Conservation (phyloP, 352 stramenopile species). For the Phytophthora nicotianae region DNA sequence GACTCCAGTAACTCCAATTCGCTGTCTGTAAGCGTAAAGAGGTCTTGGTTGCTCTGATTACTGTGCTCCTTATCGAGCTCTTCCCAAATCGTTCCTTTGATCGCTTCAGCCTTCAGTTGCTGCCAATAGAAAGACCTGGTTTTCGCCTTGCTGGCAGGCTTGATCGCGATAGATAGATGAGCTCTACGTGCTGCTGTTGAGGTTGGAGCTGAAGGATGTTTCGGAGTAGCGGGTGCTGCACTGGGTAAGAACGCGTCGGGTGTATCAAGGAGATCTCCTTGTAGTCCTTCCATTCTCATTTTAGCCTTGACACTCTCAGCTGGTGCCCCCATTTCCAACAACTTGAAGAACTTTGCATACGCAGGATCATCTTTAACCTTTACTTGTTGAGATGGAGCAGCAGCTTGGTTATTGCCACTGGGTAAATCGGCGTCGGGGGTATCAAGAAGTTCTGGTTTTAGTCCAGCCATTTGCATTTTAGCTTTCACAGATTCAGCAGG, state of each 20-base stretch:
- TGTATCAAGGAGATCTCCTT: constrained; percentile 62
- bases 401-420: neutral
- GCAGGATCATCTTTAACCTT: constrained; percentile 70
- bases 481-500: constrained; percentile 58
- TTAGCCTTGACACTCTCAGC: constrained; percentile 68
- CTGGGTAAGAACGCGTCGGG: constrained; percentile 49
- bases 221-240: constrained; percentile 10
- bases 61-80: constrained; percentile 66
- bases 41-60: constrained; percentile 59
- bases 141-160: constrained; percentile 58
- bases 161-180: constrained; percentile 68
- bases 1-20: constrained; percentile 59
- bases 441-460: constrained; percentile 73
- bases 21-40: constrained; percentile 50
- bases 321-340: constrained; percentile 63
- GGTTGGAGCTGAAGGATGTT: constrained; percentile 14
- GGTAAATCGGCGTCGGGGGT: constrained; percentile 57
- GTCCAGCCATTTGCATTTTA: constrained; percentile 69
- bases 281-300: constrained; percentile 67
- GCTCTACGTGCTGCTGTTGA: constrained; percentile 37
- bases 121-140: constrained; percentile 83
- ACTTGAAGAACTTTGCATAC: constrained; percentile 80
- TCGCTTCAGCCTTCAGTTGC: constrained; percentile 60
- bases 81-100: constrained; percentile 80
- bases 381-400: constrained; percentile 28